These are phyloP conservation scores for Taxawa tesnikishii DNA, from an alignment of 2,329 filamentous ascomycete species.

Conservation along the genomic window DNA sequence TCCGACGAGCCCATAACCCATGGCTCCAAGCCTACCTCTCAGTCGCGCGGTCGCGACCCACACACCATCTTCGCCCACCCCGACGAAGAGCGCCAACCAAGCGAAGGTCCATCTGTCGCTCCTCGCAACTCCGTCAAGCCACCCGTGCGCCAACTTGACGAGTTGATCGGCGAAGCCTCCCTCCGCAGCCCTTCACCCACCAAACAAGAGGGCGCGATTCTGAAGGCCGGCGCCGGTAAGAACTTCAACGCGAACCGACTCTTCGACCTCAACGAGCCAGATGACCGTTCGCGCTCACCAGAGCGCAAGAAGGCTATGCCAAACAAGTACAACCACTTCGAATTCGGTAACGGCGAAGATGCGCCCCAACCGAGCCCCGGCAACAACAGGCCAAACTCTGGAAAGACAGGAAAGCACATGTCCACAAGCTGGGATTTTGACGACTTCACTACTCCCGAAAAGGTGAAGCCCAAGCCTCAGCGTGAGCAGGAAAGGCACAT, in stretches of 20 bases:
- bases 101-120: slow-evolving; percentile 33
- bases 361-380: slow-evolving; percentile 21
- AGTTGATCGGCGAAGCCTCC: slow-evolving; percentile 44
- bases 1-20: slow-evolving; percentile 18
- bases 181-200: slow-evolving; percentile 17
- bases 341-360: slow-evolving; percentile 55
- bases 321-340: slow-evolving; percentile 76
- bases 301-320: slow-evolving; percentile 54
- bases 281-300: slow-evolving; percentile 22
- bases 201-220: slow-evolving; percentile 22
- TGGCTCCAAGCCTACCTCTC: slow-evolving; percentile 7
- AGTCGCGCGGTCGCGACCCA: slow-evolving; percentile 5
- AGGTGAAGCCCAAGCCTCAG: slow-evolving; percentile 52
- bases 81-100: slow-evolving; percentile 41
- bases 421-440: slow-evolving; percentile 82
- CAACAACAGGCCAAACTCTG: slow-evolving; percentile 14
- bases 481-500: slow-evolving; percentile 63
- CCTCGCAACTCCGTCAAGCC: slow-evolving; percentile 60
- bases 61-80: slow-evolving; percentile 54
- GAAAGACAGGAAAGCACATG: slow-evolving; percentile 34
- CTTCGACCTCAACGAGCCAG: slow-evolving; percentile 41
- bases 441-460: slow-evolving; percentile 75
- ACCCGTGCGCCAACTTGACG: slow-evolving; percentile 51
- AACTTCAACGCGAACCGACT: slow-evolving; percentile 41
- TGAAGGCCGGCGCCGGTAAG: slow-evolving; percentile 38